Conservation (phyloP, 2,329 filamentous ascomycete genomes). For the Penicillium hordei region DNA sequence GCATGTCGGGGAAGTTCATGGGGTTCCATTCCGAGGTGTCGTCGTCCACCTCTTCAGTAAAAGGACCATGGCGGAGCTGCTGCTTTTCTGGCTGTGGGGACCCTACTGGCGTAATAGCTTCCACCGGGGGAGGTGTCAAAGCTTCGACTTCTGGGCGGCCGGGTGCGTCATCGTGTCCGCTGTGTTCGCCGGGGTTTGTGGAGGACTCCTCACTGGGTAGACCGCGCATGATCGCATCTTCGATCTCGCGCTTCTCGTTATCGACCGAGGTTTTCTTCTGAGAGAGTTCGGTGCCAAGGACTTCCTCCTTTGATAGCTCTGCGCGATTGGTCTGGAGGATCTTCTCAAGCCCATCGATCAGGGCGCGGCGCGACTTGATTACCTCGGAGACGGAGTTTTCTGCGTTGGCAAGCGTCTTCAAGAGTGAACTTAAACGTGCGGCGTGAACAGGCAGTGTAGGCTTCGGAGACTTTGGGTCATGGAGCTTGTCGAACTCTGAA, state of each 20-base stretch:
- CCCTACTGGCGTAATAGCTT: conserved; percentile 54
- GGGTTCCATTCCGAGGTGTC: conserved; percentile 7
- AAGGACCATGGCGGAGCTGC: conserved; percentile 32
- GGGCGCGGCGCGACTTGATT: conserved; percentile 76
- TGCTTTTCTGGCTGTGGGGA: conserved; percentile 44
- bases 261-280: conserved; percentile 73
- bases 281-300: conserved; percentile 62
- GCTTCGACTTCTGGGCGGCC: conserved; percentile 78
- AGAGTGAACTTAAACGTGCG: conserved; percentile 80
- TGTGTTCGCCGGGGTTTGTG: conserved; percentile 43
- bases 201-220: conserved; percentile 62
- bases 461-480: conserved; percentile 64
- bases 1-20: conserved; percentile 24
- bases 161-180: conserved; percentile 30
- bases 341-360: conserved; percentile 80
- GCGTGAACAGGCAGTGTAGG: conserved; percentile 89
- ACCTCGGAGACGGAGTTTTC: conserved; percentile 87
- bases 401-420: conserved; percentile 83
- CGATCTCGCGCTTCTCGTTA: conserved; percentile 80
- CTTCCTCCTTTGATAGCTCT: conserved; percentile 69
- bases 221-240: conserved; percentile 85
- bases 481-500: conserved; percentile 80
- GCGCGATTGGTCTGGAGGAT: conserved; percentile 72
- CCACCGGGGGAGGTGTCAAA: conserved; percentile 74
- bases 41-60: conserved; percentile 17